These are phyloP conservation scores for Hymenotorrendiella dingleyae DNA, from an alignment of 2,329 filamentous ascomycete genomes.

Conservation along the genomic window DNA sequence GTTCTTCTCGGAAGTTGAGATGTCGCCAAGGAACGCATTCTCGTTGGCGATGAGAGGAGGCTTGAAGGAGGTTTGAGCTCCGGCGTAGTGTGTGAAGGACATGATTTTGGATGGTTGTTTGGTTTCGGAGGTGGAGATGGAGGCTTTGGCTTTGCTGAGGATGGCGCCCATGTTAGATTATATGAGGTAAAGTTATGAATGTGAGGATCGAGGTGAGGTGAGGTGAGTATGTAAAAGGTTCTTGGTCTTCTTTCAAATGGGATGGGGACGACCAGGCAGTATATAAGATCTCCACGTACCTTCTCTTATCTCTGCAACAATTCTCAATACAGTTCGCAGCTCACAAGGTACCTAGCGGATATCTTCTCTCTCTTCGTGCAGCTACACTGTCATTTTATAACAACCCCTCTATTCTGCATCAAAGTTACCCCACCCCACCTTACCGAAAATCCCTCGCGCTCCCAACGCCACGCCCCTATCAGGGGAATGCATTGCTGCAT, in stretches of 20 bases:
- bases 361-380: not conserved
- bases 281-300: not conserved
- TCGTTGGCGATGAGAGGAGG: conserved; percentile 58
- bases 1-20: conserved; percentile 37
- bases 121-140: conserved; percentile 2
- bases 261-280: not conserved
- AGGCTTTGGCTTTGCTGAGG: conserved; percentile 28
- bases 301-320: not conserved
- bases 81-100: conserved; percentile 38
- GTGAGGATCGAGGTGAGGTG: not conserved
- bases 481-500: conserved; percentile 20
- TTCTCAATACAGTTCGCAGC: not conserved
- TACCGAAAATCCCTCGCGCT: conserved; percentile 13
- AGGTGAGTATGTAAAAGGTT: not conserved
- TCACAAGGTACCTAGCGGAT: too few species aligned
- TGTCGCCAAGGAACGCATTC: conserved; percentile 56
- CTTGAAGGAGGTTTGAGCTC: conserved; percentile 51
- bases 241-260: too few species aligned
- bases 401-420: not conserved
- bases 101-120: conserved; percentile 1
- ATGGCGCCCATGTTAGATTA: conserved; percentile 29
- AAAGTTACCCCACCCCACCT: conserved; percentile 13
- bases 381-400: not conserved
- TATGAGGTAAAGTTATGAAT: not conserved
- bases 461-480: conserved; percentile 12